Evolutionary conservation across 140 eudicot genomes (phyloP).

Genomic region (Artemisia princeps): DNA sequence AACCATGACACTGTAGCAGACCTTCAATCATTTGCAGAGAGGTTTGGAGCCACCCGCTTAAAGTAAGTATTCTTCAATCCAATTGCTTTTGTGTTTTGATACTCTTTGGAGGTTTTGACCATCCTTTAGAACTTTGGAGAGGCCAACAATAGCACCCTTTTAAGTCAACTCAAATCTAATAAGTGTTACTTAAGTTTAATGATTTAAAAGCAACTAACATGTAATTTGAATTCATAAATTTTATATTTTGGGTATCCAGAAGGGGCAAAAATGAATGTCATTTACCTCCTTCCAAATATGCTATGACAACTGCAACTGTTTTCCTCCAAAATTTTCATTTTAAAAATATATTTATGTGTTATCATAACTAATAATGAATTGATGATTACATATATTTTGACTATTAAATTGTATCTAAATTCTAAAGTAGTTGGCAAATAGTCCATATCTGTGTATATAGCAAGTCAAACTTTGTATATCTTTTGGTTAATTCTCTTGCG

Average conservation of each 20-base stretch:
- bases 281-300: background rate
- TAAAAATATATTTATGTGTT: no score
- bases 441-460: no score
- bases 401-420: background rate
- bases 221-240: no score
- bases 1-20: constrained; percentile 31
- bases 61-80: constrained; percentile 38
- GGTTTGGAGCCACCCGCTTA: constrained; percentile 69
- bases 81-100: background rate
- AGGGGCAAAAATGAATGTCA: no score
- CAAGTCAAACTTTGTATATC: background rate
- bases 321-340: background rate
- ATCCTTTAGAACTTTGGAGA: background rate
- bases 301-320: background rate
- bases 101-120: no score
- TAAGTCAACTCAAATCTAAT: background rate
- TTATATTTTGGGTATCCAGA: no score
- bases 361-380: background rate
- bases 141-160: background rate
- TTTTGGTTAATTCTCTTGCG: no score
- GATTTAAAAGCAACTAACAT: background rate
- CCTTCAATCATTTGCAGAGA: constrained; percentile 68
- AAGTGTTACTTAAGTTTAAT: background rate
- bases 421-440: background rate
- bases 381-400: background rate